Evolutionary conservation across 108 stramenopile species (phyloP).

Genomic region (Cyclotella cryptica): DNA sequence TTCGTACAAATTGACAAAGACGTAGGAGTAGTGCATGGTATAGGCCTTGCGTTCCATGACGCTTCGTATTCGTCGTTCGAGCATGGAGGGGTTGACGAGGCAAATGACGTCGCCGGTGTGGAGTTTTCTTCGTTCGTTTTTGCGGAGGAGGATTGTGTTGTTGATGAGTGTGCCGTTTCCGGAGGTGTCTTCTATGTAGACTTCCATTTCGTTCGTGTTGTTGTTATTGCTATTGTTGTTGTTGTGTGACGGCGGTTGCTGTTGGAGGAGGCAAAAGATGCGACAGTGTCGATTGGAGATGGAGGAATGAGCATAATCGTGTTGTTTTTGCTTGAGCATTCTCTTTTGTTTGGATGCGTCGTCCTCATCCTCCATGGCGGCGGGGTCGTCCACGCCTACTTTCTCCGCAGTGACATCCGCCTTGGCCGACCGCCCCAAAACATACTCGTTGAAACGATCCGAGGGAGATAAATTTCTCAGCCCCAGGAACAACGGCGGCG

Average conservation of each 20-base stretch:
- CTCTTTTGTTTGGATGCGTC: too few species aligned
- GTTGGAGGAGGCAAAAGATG: constrained; percentile 62
- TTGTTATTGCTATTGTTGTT: background rate
- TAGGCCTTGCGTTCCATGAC: constrained; percentile 43
- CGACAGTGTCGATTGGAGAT: constrained; percentile 85
- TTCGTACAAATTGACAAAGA: constrained; percentile 78
- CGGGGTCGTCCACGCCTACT: too few species aligned
- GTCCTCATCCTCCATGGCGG: too few species aligned
- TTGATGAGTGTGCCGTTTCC: constrained; percentile 95
- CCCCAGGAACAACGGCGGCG: constrained; percentile 41
- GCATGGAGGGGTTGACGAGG: constrained; percentile 76
- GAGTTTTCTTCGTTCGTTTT: constrained; percentile 80
- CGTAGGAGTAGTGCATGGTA: constrained; percentile 71
- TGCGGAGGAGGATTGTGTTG: constrained; percentile 62
- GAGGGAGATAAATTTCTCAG: constrained; percentile 45
- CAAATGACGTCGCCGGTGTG: constrained; percentile 95
- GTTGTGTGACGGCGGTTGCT: constrained; percentile 12
- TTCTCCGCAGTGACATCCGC: constrained; percentile 10
- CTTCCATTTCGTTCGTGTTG: constrained; percentile 59
- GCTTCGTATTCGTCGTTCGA: constrained; percentile 61
- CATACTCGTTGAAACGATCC: constrained; percentile 60
- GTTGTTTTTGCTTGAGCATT: constrained; percentile 29
- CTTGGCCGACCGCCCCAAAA: constrained; percentile 56
- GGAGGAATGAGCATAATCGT: constrained; percentile 73
- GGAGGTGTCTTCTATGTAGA: constrained; percentile 90